Base-by-base conservation (phyloP, 139 green algal species). In the Chlorella sp. region DNA sequence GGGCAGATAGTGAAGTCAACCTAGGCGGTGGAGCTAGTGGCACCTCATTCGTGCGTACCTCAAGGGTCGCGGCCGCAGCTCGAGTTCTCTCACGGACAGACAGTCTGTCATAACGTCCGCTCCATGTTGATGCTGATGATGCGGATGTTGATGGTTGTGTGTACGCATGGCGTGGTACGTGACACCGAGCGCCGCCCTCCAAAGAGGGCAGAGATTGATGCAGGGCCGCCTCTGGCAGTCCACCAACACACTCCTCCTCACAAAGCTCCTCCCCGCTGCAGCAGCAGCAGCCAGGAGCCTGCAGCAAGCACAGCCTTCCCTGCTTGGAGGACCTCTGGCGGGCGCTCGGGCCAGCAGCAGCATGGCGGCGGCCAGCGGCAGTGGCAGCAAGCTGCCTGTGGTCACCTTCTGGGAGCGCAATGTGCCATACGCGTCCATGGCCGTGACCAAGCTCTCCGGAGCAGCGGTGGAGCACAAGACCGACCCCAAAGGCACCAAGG, bases 401-500 rank as follows among this genome's bases (percentile, higher is more conserved):
- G 72, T 88, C 0, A 71, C 76, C 1, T 88, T 83, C 49, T 88
- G 83, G 83, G 83, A 88, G 5, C 75, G 81, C 23, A 84, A 75
- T 29, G 74, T 80, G 22, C 86, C 88, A 5, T 81, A 82, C 71
- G 86, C 79, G 5, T 73, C 77, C 3, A 30, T 90, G 22, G 83
- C 86, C 2, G 33, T 82, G 3, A 82, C 85, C 3, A 74, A 78
- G 22, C 65, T 89, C 4, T 26, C 67, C 10, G 67, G n/a, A 20
- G 49, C 35, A 4, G 31, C 24, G 10, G 17, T 94, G 2, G 76
- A 87, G 22, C 51, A 74, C 32, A 78, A 80, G 60, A 60, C 84
- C 1, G 84, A 94, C 50, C 78, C 82, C 42, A 87, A 89, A 49
- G 76, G 61, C 3, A 86, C 71, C 36, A 95, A 91, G 63, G 84